Percentiles rank a stretch among this genome's conserved stretches.
These are phyloP conservation scores for Mallotus repandus DNA, from an alignment of 441 rosid species.

Conservation along the genomic window DNA sequence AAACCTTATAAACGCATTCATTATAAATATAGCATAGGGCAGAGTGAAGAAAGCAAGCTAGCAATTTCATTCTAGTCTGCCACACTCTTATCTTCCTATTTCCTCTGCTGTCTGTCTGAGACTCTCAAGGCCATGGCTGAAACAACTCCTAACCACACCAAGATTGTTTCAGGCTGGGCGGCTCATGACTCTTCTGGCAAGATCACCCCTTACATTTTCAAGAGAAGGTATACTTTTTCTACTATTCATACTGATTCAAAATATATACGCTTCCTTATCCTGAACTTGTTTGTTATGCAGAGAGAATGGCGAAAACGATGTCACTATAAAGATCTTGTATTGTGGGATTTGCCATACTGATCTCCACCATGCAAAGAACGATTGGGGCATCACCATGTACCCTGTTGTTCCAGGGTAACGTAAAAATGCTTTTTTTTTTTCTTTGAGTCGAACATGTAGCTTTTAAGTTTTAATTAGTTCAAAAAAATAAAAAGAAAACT, in stretches of 20 bases:
- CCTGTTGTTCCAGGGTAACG: constrained; percentile 79
- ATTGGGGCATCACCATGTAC: constrained; percentile 79
- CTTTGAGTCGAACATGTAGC: too few species aligned
- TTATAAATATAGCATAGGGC: neutral
- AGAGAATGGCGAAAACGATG: constrained; percentile 66
- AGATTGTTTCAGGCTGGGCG: constrained; percentile 56
- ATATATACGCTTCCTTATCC: too few species aligned
- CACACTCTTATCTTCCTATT: neutral
- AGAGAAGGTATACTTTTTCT: constrained; percentile 41
- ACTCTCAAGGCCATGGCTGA: constrained; percentile 34
- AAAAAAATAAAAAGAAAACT: too few species aligned
- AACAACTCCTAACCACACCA: constrained; percentile 52
- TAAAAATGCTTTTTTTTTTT: neutral
- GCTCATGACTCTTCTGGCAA: constrained; percentile 51
- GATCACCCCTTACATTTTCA: constrained; percentile 46
- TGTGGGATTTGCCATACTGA: constrained; percentile 85
- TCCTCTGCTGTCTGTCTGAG: neutral
- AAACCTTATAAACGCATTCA: too few species aligned
- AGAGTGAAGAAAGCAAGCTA: neutral
- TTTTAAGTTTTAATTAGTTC: too few species aligned
- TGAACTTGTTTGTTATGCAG: constrained; percentile 26
- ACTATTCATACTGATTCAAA: neutral
- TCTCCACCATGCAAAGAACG: constrained; percentile 53
- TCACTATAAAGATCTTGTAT: constrained; percentile 61
- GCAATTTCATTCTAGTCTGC: neutral